Base-by-base conservation (phyloP, 1,284 basidiomycete genomes). In the Schizophyllum amplum region DNA sequence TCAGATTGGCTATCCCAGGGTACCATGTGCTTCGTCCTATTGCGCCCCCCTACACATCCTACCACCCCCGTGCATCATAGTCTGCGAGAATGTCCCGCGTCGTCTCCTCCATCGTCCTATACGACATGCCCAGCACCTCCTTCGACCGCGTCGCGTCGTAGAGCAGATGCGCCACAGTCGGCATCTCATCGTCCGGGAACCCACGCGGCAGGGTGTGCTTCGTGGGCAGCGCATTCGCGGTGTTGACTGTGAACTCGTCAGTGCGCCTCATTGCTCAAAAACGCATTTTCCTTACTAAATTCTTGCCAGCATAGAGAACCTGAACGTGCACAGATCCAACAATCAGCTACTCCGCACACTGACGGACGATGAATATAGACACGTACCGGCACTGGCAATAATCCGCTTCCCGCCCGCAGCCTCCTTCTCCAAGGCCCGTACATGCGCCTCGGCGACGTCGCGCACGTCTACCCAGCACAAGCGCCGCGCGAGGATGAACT, bases 391-490 rank as follows among this genome's bases (percentile, higher is more conserved):
- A 22, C 66, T 60, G 21, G 72, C 64, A 60, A 80, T 72, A 63
- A 80, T 80, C 11, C 84, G 71, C 63, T 85, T 67, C 0, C 77
- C 78, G 2, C 74, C 76, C 0, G 82, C 83, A 21, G 71, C 72
- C 4, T 70, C 67, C n/a, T 70, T 71, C 24, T 75, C 70, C 2
- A 84, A 68, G 2, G 81, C 76, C 11, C 69, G 69, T 23, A 81
- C 71, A 62, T 84, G 83, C 1, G 76, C 77, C 4, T 72, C 68
- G 4, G 80, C 81, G 24, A 85, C 71, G 62, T 84, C 80, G 24
- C 82, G 74, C 1, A 86, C 83, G 62, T 87, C 83, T 53, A 83
- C 72, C 69, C 73, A 83, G 22, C 47, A 57, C 13, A 54, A 68
- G 6, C 58, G 59, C 24, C 20, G 55, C 42, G 15, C 11, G 33